Base-by-base conservation (phyloP, 78 protist species). In the Thecamonas trahens region DNA sequence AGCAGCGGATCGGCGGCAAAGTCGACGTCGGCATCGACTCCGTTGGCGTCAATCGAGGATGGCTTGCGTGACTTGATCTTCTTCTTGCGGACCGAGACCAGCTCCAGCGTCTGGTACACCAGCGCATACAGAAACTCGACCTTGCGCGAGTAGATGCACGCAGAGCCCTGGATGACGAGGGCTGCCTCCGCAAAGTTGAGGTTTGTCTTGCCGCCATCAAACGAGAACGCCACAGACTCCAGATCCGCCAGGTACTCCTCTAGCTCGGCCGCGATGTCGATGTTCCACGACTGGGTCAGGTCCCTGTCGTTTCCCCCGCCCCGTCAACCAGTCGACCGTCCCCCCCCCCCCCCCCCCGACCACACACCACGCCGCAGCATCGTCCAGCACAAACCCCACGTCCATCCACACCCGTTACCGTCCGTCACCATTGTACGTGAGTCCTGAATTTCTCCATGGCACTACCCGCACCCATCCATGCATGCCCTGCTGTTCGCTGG, bases 151-250 rank as follows among this genome's bases (percentile, higher is more conserved):
- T 91, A 91, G 38, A 91, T 68, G 50, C 80, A 80, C 14, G 96
- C 89, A 26, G 94, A 89, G 20, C 93, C 91, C 60, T 91, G 96
- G 72, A 91, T 91, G 32, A 91, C 61, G 59, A 91, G 67, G 15
- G 96, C 96, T 28, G 96, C 95, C 40, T 91, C 93, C 2, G 96
- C 96, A 74, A 91, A 91, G 72, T 89, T 87, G 39, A 88, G 60
- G 6, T 34, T 31, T 14, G 45, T 52, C 11, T 15, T 22, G 15
- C 44, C 61, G n/a, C 65, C 88, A 22, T 87, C 94, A 42, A 90
- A 71, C 0, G 69, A 35, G 8, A 84, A 62, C 14, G 71, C 22
- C 20, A 91, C 50, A 39, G 28, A 17, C 38, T 79, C 82, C 15
- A 91, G 77, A 40, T 88, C 87, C 13, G 6, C 34, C 34, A 91